Base-by-base conservation (phyloP, 306 rosid species). In the Ammopiptanthus mongolicus region DNA sequence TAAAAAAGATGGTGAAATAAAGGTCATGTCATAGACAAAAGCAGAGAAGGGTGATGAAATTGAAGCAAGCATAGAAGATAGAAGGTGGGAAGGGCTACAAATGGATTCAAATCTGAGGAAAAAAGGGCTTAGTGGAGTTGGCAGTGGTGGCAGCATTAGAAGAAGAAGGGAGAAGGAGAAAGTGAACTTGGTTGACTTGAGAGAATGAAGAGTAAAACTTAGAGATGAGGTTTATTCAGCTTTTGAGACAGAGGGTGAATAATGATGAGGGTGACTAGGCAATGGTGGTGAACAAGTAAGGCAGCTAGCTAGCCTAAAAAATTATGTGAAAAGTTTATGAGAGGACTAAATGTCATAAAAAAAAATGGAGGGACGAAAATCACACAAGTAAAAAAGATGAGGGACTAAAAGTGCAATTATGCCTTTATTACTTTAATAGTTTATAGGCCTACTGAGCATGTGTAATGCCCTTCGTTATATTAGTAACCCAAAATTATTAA, bases 41-140 rank as follows among this genome's bases (percentile, higher is more conserved):
- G 87, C 83, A 23, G 90, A 78, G 23, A 85, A 37, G 13, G 89
- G 89, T 0, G 87, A 88, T 3, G 89, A 78, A 39, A 84, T 52
- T 1, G 88, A 77, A 34, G 84, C 14, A 9, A 90, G 81, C 4
- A 81, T 36, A 46, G 92, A 79, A 18, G 69, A 2, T 11, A 85
- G 82, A 47, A 88, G 91, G 70, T 83, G 87, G 14, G 75, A 68
- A 0, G 88, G 85, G 52, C 56, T 72, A 9, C 88, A 87, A 18
- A 78, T 58, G 31, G 86, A 53, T 36, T 78, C 89, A 21, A 75
- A 77, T 2, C 22, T 63, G 29, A 80, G 78, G 12, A 25, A 81
- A 65, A 88, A 83, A 3, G 88, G 93, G 79, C n/a, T 88, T 90
- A 3, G 36, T 58, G 41, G 87, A 17, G 11, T 62, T 77, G 15